Conservation (phyloP, 1,284 basidiomycete genomes). For the Boletus smithii region DNA sequence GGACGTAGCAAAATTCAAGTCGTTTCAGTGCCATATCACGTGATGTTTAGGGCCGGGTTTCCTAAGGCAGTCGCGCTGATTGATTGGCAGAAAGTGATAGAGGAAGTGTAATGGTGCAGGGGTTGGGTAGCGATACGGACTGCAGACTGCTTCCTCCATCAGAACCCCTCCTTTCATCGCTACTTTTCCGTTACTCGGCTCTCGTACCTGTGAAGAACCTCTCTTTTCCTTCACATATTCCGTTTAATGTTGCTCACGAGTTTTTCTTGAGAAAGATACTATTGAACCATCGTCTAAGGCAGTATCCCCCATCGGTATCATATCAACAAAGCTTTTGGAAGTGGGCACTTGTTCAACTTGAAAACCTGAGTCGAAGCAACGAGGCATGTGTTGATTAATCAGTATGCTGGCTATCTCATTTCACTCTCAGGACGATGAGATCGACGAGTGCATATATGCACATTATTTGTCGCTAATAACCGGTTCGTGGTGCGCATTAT, state of each 20-base stretch:
- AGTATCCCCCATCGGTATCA: slow-evolving; percentile 57
- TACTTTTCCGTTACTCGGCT: slow-evolving; percentile 55
- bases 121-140: slow-evolving; percentile 1
- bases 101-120: too few relatives aligned
- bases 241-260: slow-evolving; percentile 42
- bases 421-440: slow-evolving; percentile 49
- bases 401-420: slow-evolving; percentile 3
- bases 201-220: slow-evolving; percentile 45
- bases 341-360: slow-evolving; percentile 55
- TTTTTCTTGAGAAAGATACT: slow-evolving; percentile 55
- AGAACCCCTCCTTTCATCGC: slow-evolving; percentile 31
- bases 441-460: slow-evolving; percentile 62
- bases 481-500: slow-evolving; percentile 18
- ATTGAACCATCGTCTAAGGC: slow-evolving; percentile 46
- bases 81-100: too few relatives aligned
- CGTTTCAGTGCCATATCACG: slow-evolving; percentile 20
- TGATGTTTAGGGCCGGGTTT: slow-evolving; percentile 21
- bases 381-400: slow-evolving; percentile 36
- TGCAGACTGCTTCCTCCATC: neutral
- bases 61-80: too few relatives aligned
- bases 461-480: slow-evolving; percentile 50
- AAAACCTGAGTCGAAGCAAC: slow-evolving; percentile 37
- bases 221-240: slow-evolving; percentile 36
- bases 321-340: slow-evolving; percentile 72
- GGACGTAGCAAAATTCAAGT: slow-evolving; percentile 18